phyloP scores from a whole-genome alignment of 1,139 yeast genomes.

The Saccharomyces hybrid region DNA sequence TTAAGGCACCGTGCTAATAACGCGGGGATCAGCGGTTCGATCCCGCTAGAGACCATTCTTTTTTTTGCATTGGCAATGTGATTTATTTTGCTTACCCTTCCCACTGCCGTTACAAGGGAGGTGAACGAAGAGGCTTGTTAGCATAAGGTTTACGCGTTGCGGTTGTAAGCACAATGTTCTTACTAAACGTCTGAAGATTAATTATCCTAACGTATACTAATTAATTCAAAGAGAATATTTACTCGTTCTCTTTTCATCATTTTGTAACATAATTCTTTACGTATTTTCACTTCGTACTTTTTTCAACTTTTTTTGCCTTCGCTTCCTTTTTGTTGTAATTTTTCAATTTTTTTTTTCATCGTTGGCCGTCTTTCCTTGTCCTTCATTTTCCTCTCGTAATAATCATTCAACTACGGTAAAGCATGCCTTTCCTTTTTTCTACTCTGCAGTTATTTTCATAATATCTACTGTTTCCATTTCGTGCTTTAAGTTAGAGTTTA shows the following conservation, averaged over 20 bases:
- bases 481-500: neutral
- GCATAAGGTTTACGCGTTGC: neutral
- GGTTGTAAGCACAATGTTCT: neutral
- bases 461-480: neutral
- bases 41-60: conserved; percentile 31
- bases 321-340: neutral
- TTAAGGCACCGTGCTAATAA: conserved; percentile 33
- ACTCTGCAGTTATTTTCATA: neutral
- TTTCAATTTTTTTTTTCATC: conserved; percentile 1
- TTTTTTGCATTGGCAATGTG: neutral
- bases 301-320: neutral
- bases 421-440: neutral
- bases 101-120: neutral
- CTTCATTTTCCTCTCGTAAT: neutral
- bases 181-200: neutral
- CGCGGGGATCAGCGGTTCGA: conserved; percentile 34
- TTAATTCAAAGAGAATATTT: neutral
- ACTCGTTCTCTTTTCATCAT: neutral
- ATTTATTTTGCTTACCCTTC: conserved; percentile 1
- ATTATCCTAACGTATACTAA: neutral
- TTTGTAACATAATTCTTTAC: neutral
- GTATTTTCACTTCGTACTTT: neutral
- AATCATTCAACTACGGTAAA: neutral
- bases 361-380: conserved; percentile 1
- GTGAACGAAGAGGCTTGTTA: neutral